Base-by-base conservation (phyloP, 371 early-diverging fungal genomes). In the Syncephalis plumigaleata region DNA sequence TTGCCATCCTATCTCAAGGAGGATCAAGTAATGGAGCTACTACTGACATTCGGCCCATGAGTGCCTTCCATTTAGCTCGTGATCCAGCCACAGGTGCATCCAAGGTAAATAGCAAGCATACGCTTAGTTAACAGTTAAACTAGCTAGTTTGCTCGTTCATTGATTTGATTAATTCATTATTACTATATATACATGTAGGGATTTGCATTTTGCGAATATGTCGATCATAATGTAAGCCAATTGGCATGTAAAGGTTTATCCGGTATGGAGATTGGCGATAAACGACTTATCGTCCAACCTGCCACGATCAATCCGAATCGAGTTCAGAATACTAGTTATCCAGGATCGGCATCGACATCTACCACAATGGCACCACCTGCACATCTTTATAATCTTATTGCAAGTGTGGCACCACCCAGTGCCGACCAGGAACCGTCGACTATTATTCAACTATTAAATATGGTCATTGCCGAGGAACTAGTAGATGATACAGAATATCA, bases 191-290 rank as follows among this genome's bases (percentile, higher is more conserved):
- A 26, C 45, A 17, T 40, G 8, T 56, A 84, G 77, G 97, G 98
- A 0, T 94, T 84, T 65, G 97, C 96, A 0, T 94, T 96, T 53
- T 92, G 92, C 62, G 97, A 96, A 63, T 97, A 88, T 55, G 69
- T 71, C 8, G 90, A 95, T 59, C 79, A 87, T 11, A 70, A 54
- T 24, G 67, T 91, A 8, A 93, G 93, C 3, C 96, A 97, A 55
- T 61, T 88, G 23, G 96, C 90, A 3, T 89, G 90, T 57, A 77
- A 91, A 60, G 93, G 91, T 2, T 74, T 97, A 44, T 90, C 94
- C 58, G 83, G 87, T 38, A 85, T 97, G 86, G 89, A 91, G 56
- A 59, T 97, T 2, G 91, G 92, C 47, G 98, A 94, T 55, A 78
- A 81, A 31, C 84, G 83, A 52, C 61, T 97, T n/a, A 76, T 96